Evolutionary conservation across 352 stramenopile genomes (phyloP), one percentile per base, ranked within the genome.

Genomic region (Peronospora farinosa): DNA sequence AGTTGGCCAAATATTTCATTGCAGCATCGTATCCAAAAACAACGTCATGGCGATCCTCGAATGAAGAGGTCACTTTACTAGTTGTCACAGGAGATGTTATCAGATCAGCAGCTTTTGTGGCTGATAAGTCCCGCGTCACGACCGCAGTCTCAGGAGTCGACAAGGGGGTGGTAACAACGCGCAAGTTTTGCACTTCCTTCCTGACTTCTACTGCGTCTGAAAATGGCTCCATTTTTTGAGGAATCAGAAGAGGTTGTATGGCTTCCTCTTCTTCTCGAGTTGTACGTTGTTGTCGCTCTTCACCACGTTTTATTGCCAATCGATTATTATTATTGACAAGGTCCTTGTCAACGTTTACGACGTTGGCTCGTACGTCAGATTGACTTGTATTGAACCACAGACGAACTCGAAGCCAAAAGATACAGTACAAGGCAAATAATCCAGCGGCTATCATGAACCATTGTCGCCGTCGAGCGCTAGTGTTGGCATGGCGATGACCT

Each of bases 11-110:
- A 54, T 68, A 86, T 31, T 60, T 43, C 30, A 78, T 72, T 7
- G 67, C 71, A 31, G 68, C 67, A 28, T 67, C 56, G 45, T 85
- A 86, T 30, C 74, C 75, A 1, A 49, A 54, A 11, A 88, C 59
- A 16, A 67, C 63, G 10, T 71, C 53, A 31, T 88, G 73, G 0
- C 74, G 78, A 46, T 57, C 43, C 2, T 42, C 56, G 9, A 84
- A 66, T 8, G 62, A 51, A 40, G 45, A 27, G 11, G 17, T 11
- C 0, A 30, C 25, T 23, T 48, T 16, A 11, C 11, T 38, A 12
- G 33, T 33, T 35, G 23, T 9, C 19, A 47, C 23, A 39, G 47
- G 33, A 37, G 44, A 13, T 52, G 33, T 27, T 10, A 45, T 40
- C 10, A 48, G 30, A 30, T 35, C 9, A 28, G 12, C 32, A 32